Evolutionary conservation across 169 alveolate genomes (phyloP).

Genomic region (Cystoisospora suis): DNA sequence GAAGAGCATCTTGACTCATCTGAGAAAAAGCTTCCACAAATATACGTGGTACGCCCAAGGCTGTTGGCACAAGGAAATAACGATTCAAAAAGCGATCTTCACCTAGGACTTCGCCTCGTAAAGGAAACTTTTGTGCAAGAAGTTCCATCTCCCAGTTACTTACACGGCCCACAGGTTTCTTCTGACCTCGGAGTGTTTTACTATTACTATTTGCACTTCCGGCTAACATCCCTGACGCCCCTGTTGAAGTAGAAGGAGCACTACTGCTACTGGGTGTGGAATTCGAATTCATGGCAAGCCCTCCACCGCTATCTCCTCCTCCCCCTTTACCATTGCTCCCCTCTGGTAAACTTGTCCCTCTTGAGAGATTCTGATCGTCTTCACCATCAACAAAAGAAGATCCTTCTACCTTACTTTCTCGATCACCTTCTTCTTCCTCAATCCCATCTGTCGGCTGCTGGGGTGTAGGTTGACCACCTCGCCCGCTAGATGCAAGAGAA

Average conservation of each 20-base stretch:
- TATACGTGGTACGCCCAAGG: slow-evolving; percentile 42
- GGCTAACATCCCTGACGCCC: background rate
- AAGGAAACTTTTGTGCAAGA: slow-evolving; percentile 32
- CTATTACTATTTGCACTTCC: no score
- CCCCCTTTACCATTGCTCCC: no score
- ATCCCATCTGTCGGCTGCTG: no score
- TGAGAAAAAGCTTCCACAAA: slow-evolving; percentile 43
- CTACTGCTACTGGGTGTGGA: background rate
- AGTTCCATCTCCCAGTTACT: slow-evolving; percentile 47
- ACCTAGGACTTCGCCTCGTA: slow-evolving; percentile 40
- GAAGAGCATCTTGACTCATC: no score
- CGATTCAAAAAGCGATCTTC: slow-evolving; percentile 50
- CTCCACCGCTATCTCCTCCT: slow-evolving; percentile 2
- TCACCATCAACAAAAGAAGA: no score
- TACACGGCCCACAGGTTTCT: slow-evolving; percentile 61
- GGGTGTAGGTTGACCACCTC: no score
- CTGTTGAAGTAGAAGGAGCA: background rate
- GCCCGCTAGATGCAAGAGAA: no score
- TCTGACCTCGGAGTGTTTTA: no score
- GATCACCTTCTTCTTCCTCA: no score
- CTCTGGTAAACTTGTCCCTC: no score
- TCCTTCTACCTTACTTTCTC: no score
- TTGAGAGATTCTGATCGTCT: no score
- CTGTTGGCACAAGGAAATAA: slow-evolving; percentile 26
- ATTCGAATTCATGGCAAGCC: background rate